phyloP scores from a whole-genome alignment of 2,329 filamentous ascomycete genomes.

The Colletotrichum euphorbiae region DNA sequence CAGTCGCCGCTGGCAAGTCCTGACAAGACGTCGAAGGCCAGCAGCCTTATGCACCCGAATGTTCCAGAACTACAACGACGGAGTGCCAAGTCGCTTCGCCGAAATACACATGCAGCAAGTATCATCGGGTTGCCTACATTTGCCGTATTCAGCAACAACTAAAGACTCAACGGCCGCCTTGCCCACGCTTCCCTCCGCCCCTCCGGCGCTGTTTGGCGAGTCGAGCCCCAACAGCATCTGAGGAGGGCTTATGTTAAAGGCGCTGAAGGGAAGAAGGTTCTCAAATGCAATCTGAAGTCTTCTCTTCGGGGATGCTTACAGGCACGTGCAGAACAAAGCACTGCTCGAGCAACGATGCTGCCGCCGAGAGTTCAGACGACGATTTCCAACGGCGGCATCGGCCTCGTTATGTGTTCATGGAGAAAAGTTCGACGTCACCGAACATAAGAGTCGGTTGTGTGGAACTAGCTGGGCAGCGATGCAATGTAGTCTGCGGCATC shows the following conservation, averaged over 20 bases:
- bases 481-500: background rate
- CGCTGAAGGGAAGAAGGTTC: background rate
- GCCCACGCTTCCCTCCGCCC: conserved; percentile 17
- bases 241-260: too few relatives aligned
- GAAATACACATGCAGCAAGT: background rate
- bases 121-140: background rate
- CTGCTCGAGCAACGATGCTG: background rate
- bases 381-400: background rate
- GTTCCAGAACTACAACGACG: background rate
- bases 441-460: background rate
- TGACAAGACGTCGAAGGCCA: background rate
- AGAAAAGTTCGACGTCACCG: background rate
- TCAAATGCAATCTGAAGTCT: background rate
- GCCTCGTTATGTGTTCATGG: background rate
- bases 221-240: background rate
- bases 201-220: conserved; percentile 3
- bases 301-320: background rate
- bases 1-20: background rate
- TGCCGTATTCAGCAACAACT: background rate
- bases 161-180: background rate
- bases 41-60: background rate
- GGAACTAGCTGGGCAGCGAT: background rate
- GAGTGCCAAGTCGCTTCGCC: background rate
- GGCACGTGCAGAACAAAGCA: background rate
- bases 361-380: background rate